A percentile compares a stretch with the other conserved stretches of the same genome.
Conservation (phyloP, 495 filamentous ascomycete species). For the Penicillium alfredii region DNA sequence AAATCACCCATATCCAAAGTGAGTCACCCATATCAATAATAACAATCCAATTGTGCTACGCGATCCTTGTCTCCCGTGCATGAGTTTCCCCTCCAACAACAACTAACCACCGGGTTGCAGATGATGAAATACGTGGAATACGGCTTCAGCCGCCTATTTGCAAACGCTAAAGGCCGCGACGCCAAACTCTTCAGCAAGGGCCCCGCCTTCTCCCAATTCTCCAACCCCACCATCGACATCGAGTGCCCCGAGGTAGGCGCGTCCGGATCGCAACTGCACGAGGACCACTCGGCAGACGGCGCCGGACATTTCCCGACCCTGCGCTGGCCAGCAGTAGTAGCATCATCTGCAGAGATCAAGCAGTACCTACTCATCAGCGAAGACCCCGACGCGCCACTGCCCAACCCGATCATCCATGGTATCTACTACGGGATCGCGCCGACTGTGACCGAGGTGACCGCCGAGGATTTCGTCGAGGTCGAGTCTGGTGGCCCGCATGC, state of each 20-base stretch:
- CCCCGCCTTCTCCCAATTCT: conserved; percentile 35
- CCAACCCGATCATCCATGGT: conserved; percentile 41
- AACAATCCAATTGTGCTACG: background rate
- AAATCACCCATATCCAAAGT: conserved; percentile 1
- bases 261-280: conserved; percentile 32
- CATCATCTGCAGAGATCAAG: conserved; percentile 27
- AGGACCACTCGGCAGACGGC: conserved; percentile 38
- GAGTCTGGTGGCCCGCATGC: conserved; percentile 7
- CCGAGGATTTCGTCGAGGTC: conserved; percentile 26
- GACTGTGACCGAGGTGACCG: conserved; percentile 27
- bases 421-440: conserved; percentile 41
- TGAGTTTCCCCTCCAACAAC: no score
- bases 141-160: conserved; percentile 26
- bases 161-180: conserved; percentile 36
- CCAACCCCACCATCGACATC: conserved; percentile 38
- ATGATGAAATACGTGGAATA: conserved; percentile 33
- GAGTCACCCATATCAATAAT: background rate
- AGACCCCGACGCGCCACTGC: conserved; percentile 46
- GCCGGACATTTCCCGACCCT: conserved; percentile 38
- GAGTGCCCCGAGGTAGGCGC: conserved; percentile 41
- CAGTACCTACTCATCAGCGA: conserved; percentile 46
- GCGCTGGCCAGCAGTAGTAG: conserved; percentile 35
- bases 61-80: no score
- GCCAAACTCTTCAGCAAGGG: conserved; percentile 41
- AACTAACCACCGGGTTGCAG: background rate